phyloP scores from a whole-genome alignment of 1,284 basidiomycete genomes.

The Trametes polyzona region DNA sequence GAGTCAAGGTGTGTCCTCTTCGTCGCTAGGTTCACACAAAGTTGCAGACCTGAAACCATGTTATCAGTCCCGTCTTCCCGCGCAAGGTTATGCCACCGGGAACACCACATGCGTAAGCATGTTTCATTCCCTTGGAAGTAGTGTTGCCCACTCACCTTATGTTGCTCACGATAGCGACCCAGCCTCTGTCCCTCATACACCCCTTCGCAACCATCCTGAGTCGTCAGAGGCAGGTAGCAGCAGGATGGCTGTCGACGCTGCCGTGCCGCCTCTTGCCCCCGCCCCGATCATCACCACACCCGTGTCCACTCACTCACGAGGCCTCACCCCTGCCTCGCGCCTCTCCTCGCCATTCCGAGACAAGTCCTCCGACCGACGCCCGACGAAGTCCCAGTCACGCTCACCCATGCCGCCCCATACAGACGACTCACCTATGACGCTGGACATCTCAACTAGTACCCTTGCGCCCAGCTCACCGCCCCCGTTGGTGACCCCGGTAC shows the following conservation, averaged over 20 bases:
- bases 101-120: conserved; percentile 20
- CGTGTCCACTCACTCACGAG: conserved; percentile 22
- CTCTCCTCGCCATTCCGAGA: conserved; percentile 41
- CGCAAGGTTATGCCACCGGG: conserved; percentile 25
- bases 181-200: conserved; percentile 16
- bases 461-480: conserved; percentile 24
- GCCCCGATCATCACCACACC: conserved; percentile 22
- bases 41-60: neutral
- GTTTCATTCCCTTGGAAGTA: neutral
- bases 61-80: conserved; percentile 30
- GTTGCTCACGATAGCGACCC: conserved; percentile 8
- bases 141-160: neutral
- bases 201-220: neutral
- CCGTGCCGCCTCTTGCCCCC: conserved; percentile 10
- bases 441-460: conserved; percentile 40
- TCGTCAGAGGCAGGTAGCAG: neutral
- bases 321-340: conserved; percentile 30
- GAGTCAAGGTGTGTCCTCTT: conserved; percentile 45
- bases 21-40: neutral
- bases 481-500: conserved; percentile 29
- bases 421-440: conserved; percentile 18
- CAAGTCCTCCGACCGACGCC: conserved; percentile 17
- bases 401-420: conserved; percentile 20
- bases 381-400: conserved; percentile 11
- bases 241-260: conserved; percentile 1